These are phyloP conservation scores for Eucalyptus regnans DNA, from an alignment of 345 rosid genomes.

Conservation along the genomic window DNA sequence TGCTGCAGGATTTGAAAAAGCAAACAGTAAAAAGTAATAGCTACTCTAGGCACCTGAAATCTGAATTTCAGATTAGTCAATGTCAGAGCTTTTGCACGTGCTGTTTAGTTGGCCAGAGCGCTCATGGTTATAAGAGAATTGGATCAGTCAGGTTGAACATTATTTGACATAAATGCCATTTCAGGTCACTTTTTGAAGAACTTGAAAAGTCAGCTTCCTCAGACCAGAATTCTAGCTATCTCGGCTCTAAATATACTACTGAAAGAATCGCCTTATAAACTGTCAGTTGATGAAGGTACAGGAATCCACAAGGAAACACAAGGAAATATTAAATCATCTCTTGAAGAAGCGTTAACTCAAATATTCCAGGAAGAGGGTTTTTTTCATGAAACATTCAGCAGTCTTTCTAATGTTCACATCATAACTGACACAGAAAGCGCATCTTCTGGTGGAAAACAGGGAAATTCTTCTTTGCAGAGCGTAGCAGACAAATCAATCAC, in stretches of 20 bases:
- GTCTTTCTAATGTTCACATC: conserved; percentile 92
- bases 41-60: neutral
- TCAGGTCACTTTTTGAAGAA: conserved; percentile 94
- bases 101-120: neutral
- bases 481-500: conserved; percentile 91
- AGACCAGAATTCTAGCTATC: conserved; percentile 95
- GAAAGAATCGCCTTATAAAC: conserved; percentile 90
- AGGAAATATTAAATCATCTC: conserved; percentile 45
- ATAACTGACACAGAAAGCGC: conserved; percentile 62
- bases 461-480: conserved; percentile 81
- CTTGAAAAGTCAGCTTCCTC: conserved; percentile 97
- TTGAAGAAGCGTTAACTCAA: conserved; percentile 70
- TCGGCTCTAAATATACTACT: conserved; percentile 86
- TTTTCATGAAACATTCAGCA: conserved; percentile 73
- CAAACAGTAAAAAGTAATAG: neutral
- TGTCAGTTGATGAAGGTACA: conserved; percentile 33
- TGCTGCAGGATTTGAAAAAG: neutral
- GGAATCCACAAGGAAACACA: conserved; percentile 9
- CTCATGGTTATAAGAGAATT: neutral
- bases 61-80: neutral
- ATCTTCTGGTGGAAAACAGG: conserved; percentile 73
- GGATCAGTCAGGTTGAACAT: neutral
- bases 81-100: neutral
- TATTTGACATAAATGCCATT: neutral
- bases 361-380: conserved; percentile 90